Evolutionary conservation across 1,284 basidiomycete genomes (phyloP).

Genomic region (Ustilago hordei): DNA sequence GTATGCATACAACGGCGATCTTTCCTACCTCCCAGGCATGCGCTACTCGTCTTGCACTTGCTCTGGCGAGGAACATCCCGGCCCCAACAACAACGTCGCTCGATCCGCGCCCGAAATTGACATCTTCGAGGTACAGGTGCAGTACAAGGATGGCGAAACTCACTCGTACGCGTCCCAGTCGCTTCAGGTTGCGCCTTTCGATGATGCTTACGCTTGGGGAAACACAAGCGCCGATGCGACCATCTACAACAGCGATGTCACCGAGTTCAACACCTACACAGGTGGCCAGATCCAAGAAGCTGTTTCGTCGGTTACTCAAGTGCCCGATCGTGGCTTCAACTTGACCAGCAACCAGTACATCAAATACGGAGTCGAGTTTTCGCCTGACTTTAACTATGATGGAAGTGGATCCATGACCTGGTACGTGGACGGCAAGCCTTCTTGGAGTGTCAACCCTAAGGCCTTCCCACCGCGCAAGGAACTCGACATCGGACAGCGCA

Average conservation of each 20-base stretch:
- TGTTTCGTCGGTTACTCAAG: constrained; percentile 59
- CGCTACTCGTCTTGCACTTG: constrained; percentile 64
- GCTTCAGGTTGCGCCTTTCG: constrained; percentile 68
- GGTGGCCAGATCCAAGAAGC: constrained; percentile 68
- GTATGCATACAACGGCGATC: constrained; percentile 60
- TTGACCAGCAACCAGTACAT: constrained; percentile 40
- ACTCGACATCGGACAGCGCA: constrained; percentile 58
- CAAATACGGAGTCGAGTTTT: constrained; percentile 67
- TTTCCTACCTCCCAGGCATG: constrained; percentile 65
- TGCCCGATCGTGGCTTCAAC: constrained; percentile 62
- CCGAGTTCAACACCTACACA: constrained; percentile 63
- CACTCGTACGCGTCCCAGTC: constrained; percentile 65
- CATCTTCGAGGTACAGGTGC: constrained; percentile 72
- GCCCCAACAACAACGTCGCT: constrained; percentile 62
- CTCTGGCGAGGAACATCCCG: constrained; percentile 61
- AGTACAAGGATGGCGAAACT: constrained; percentile 69
- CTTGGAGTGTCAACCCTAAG: constrained; percentile 61
- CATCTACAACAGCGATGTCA: constrained; percentile 54
- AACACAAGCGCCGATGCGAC: constrained; percentile 38
- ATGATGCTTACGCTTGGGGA: constrained; percentile 62
- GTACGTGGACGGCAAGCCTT: constrained; percentile 65
- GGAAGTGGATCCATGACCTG: constrained; percentile 64
- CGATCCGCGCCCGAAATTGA: constrained; percentile 69
- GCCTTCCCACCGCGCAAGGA: constrained; percentile 38
- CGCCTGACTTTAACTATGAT: constrained; percentile 59